These are phyloP conservation scores for Proteromonas lacertae DNA, from an alignment of 352 stramenopile species.

Conservation along the genomic window DNA sequence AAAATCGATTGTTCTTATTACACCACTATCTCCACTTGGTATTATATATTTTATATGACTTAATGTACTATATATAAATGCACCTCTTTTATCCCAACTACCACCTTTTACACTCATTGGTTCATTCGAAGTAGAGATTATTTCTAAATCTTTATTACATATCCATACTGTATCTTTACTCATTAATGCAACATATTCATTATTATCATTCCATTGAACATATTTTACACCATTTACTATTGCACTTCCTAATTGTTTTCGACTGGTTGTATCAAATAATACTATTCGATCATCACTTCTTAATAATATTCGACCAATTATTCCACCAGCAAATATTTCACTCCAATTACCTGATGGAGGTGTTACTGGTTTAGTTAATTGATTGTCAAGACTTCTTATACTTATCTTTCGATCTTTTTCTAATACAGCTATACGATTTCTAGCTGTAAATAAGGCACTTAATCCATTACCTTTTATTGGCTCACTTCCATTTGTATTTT, in stretches of 20 bases:
- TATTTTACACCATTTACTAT: no score
- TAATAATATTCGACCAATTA: slow-evolving; percentile 78
- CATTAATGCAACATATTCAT: slow-evolving; percentile 74
- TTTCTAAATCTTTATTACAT: slow-evolving; percentile 79
- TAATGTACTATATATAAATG: slow-evolving; percentile 86
- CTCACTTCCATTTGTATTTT: slow-evolving; percentile 65
- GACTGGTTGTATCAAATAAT: slow-evolving; percentile 86
- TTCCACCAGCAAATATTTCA: slow-evolving; percentile 70
- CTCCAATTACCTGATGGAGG: slow-evolving; percentile 72
- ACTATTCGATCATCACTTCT: slow-evolving; percentile 78
- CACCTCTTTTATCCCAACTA: slow-evolving; percentile 27
- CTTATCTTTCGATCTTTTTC: slow-evolving; percentile 56
- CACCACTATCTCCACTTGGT: slow-evolving; percentile 64
- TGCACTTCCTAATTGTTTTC: no score
- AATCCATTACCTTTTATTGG: slow-evolving; percentile 63
- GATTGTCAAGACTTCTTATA: slow-evolving; percentile 95
- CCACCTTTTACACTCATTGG: slow-evolving; percentile 73
- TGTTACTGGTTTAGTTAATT: slow-evolving; percentile 83
- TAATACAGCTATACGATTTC: slow-evolving; percentile 85
- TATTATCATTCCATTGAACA: slow-evolving; percentile 79
- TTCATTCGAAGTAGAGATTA: slow-evolving; percentile 79
- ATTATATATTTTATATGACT: slow-evolving; percentile 43
- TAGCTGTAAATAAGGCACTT: slow-evolving; percentile 73
- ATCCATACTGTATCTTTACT: slow-evolving; percentile 88
- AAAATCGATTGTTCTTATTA: slow-evolving; percentile 85